Conservation (phyloP, 140 eudicot species). For the Flaveria floridana region DNA sequence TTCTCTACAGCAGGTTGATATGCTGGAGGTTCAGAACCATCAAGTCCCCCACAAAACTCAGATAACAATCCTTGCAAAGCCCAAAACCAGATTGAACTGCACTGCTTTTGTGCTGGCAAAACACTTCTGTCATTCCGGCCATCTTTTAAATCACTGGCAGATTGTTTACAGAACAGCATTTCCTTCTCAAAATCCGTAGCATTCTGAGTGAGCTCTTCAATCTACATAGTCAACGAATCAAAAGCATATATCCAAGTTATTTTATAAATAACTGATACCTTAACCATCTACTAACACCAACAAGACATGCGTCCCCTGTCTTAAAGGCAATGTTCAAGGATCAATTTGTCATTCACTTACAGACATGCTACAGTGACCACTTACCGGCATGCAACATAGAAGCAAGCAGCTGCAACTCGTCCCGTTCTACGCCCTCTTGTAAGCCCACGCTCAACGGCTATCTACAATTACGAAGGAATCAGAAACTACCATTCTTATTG, state of each 20-base stretch:
- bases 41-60: slow-evolving; percentile 49
- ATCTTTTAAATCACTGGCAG: slow-evolving; percentile 21
- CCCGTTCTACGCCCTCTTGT: too few relatives aligned
- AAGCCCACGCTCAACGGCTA: slow-evolving; percentile 43
- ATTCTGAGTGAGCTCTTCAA: slow-evolving; percentile 38
- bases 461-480: slow-evolving; percentile 24
- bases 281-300: too few relatives aligned
- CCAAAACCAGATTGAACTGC: slow-evolving; percentile 41
- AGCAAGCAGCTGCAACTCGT: neutral
- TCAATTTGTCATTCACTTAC: too few relatives aligned
- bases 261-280: too few relatives aligned
- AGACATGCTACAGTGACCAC: too few relatives aligned
- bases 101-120: slow-evolving; percentile 42
- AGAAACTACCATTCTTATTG: neutral
- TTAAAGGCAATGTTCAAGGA: too few relatives aligned
- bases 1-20: slow-evolving; percentile 40
- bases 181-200: slow-evolving; percentile 41
- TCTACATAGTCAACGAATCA: slow-evolving; percentile 15
- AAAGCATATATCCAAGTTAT: neutral
- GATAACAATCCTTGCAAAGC: slow-evolving; percentile 45
- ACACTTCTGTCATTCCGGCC: slow-evolving; percentile 35
- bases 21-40: slow-evolving; percentile 46
- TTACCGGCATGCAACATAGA: too few relatives aligned
- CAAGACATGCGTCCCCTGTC: too few relatives aligned
- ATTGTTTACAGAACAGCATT: slow-evolving; percentile 33